Conservation (phyloP, 306 rosid species). For the Coriaria nepalensis region DNA sequence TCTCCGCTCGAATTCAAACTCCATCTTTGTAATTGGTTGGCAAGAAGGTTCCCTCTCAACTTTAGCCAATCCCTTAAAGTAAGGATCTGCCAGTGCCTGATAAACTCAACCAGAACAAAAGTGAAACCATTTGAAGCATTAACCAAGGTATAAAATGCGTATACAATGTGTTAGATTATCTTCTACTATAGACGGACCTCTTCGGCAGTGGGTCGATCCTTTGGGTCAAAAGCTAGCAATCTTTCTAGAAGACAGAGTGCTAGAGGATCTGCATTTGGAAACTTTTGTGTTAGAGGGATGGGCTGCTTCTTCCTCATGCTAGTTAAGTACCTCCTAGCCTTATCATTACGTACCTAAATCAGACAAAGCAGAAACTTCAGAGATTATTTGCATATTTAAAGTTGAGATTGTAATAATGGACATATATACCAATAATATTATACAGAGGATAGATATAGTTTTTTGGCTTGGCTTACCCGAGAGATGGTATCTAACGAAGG, state of each 20-base stretch:
- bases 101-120: background rate
- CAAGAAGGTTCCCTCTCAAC: conserved; percentile 93
- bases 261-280: conserved; percentile 82
- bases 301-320: conserved; percentile 91
- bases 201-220: conserved; percentile 90
- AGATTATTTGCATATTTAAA: background rate
- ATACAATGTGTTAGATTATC: background rate
- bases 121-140: background rate
- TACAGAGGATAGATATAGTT: background rate
- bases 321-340: conserved; percentile 86
- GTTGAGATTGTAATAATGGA: background rate
- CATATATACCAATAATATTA: background rate
- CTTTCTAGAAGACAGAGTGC: conserved; percentile 53
- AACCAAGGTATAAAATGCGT: too few species aligned
- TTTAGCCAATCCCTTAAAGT: conserved; percentile 68
- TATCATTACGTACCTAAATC: conserved; percentile 79
- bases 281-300: conserved; percentile 54
- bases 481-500: conserved; percentile 84
- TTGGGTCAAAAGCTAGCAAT: conserved; percentile 89
- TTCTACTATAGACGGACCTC: conserved; percentile 45
- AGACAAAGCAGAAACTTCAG: conserved; percentile 5
- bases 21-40: conserved; percentile 86
- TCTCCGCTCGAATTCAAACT: conserved; percentile 87
- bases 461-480: conserved; percentile 25
- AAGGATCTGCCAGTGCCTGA: conserved; percentile 88